Conservation (phyloP, 1,284 basidiomycete species). For the Leccinum angustisporum region DNA sequence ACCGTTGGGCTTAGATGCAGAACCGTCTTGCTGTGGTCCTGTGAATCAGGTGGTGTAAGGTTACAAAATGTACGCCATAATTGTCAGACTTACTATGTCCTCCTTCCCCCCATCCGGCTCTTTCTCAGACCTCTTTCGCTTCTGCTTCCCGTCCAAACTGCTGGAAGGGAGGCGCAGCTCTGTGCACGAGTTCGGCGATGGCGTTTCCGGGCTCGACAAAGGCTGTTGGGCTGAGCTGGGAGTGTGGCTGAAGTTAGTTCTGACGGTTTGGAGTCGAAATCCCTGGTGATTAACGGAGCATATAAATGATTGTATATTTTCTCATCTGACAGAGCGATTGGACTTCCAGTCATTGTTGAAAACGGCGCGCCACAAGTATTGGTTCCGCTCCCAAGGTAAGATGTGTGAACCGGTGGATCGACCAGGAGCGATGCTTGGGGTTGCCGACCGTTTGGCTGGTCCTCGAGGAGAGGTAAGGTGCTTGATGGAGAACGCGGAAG, state of each 20-base stretch:
- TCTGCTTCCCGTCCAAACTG: not conserved
- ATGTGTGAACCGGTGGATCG: no score
- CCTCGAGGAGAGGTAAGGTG: not conserved
- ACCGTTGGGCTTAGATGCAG: no score
- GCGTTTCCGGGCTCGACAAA: no score
- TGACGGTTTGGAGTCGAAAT: no score
- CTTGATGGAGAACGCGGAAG: no score
- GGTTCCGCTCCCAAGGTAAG: no score
- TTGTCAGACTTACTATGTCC: not conserved
- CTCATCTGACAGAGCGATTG: not conserved
- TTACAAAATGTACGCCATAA: not conserved
- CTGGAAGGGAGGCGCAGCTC: not conserved
- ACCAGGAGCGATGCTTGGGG: not conserved
- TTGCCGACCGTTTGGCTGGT: not conserved
- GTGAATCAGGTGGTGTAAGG: not conserved
- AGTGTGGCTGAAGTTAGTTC: no score
- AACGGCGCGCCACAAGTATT: no score
- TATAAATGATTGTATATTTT: not conserved
- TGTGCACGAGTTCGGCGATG: no score
- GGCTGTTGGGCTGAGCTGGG: no score
- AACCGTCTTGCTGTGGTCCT: not conserved
- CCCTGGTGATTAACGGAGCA: no score
- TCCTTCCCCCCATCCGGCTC: not conserved
- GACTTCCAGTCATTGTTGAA: not conserved
- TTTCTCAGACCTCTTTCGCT: no score